Percentiles rank a stretch among this genome's conserved stretches.
Evolutionary conservation across 805 yeast species (phyloP).

Genomic region (Candida piceae): DNA sequence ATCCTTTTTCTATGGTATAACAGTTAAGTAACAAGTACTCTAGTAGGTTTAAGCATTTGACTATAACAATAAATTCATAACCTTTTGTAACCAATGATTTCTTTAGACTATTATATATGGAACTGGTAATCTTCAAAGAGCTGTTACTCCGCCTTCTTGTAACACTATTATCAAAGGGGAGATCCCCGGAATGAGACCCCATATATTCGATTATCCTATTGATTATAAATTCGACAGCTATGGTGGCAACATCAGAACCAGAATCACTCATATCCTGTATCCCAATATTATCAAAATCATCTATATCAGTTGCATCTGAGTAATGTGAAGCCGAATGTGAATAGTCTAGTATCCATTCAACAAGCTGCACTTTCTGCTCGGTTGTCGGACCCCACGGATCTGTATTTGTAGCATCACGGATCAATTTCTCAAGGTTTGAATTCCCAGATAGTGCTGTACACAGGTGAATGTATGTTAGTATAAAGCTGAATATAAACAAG

Average conservation of each 20-base stretch:
- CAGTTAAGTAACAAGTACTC: constrained; percentile 27
- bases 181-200: too few relatives aligned
- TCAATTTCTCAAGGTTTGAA: constrained; percentile 26
- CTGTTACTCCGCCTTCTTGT: not conserved
- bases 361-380: constrained; percentile 33
- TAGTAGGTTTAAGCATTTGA: constrained; percentile 23
- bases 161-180: not conserved
- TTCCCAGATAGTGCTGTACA: constrained; percentile 29
- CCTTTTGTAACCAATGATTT: constrained; percentile 25
- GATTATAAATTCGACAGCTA: too few relatives aligned
- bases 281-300: not conserved
- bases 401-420: constrained; percentile 44
- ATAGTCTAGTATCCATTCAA: constrained; percentile 17
- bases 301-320: constrained; percentile 6
- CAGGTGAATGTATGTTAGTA: constrained; percentile 9
- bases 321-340: constrained; percentile 10
- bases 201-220: too few relatives aligned
- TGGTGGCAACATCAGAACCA: too few relatives aligned
- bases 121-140: not conserved
- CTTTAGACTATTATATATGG: constrained; percentile 18
- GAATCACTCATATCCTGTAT: too few relatives aligned
- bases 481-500: not conserved
- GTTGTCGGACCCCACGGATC: constrained; percentile 52
- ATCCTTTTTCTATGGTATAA: constrained; percentile 8
- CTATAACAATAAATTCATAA: constrained; percentile 23